Evolutionary conservation across 2,329 filamentous ascomycete genomes (phyloP).

Genomic region (Biscogniauxia sp.): DNA sequence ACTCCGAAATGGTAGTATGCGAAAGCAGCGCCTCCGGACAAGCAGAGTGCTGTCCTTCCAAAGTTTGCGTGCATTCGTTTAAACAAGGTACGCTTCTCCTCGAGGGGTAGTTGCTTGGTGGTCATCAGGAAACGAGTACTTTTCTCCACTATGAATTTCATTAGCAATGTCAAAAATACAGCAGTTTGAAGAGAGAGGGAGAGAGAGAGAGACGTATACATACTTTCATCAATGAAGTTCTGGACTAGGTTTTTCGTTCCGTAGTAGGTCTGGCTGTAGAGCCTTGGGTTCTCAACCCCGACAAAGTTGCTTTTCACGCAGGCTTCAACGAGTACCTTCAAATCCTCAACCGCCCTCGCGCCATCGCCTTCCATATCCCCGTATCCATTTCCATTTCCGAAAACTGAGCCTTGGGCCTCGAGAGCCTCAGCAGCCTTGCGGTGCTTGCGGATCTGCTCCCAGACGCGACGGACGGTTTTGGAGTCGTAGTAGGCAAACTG

Average conservation of each 20-base stretch:
- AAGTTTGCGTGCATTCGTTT: slow-evolving; percentile 89
- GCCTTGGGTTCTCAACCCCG: slow-evolving; percentile 84
- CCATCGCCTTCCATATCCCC: slow-evolving; percentile 35
- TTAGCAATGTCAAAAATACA: slow-evolving; percentile 1
- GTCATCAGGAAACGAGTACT: slow-evolving; percentile 65
- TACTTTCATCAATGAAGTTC: slow-evolving; percentile 81
- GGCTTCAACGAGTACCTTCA: slow-evolving; percentile 76
- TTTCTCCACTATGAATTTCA: slow-evolving; percentile 53
- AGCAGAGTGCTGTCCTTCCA: slow-evolving; percentile 85
- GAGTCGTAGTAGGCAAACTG: slow-evolving; percentile 85
- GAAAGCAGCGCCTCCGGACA: slow-evolving; percentile 91
- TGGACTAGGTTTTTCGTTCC: slow-evolving; percentile 96
- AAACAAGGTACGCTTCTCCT: slow-evolving; percentile 79
- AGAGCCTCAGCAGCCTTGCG: slow-evolving; percentile 57
- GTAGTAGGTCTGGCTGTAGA: slow-evolving; percentile 98
- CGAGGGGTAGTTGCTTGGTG: slow-evolving; percentile 63
- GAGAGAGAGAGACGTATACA: slow-evolving; percentile 19
- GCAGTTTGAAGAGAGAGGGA: slow-evolving; percentile 21
- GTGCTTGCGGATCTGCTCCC: slow-evolving; percentile 68
- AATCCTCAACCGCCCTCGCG: slow-evolving; percentile 64
- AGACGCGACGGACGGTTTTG: slow-evolving; percentile 74
- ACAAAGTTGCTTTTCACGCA: slow-evolving; percentile 98
- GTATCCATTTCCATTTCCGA: slow-evolving; percentile 39
- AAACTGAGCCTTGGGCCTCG: slow-evolving; percentile 36
- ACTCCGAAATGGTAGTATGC: slow-evolving; percentile 97